These are phyloP conservation scores for Canariomyces notabilis DNA, from an alignment of 2,329 filamentous ascomycete genomes.

Conservation along the genomic window DNA sequence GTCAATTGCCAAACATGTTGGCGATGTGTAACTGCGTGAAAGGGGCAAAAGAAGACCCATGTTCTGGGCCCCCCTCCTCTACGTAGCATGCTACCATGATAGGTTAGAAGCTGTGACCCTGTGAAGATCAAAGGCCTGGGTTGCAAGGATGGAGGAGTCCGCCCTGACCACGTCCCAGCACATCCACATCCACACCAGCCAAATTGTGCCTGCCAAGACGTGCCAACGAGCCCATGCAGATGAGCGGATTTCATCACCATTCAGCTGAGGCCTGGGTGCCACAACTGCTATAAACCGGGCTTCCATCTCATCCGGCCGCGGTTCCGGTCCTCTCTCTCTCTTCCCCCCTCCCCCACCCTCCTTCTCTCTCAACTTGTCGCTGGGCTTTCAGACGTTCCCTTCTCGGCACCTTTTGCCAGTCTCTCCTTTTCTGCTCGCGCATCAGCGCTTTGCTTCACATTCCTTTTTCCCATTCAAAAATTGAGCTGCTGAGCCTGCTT, in stretches of 20 bases:
- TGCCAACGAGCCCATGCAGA: conserved; percentile 4
- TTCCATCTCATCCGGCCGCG: neutral
- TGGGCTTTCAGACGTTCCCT: conserved; percentile 24
- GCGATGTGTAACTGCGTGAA: too few relatives aligned
- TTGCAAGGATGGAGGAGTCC: too few relatives aligned
- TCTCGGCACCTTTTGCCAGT: conserved; percentile 19
- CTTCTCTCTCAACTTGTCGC: conserved; percentile 18
- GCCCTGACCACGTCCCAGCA: too few relatives aligned
- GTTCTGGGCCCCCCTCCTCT: too few relatives aligned
- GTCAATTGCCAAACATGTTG: neutral
- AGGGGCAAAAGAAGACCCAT: too few relatives aligned
- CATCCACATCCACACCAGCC: neutral
- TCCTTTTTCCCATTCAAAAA: conserved; percentile 22
- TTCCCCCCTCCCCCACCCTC: conserved; percentile 6
- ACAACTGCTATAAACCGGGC: conserved; percentile 10
- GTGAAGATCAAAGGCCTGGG: too few relatives aligned
- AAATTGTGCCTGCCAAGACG: conserved; percentile 8
- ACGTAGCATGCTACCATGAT: too few relatives aligned
- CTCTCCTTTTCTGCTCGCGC: conserved; percentile 18
- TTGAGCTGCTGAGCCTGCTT: conserved; percentile 27
- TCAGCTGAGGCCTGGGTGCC: neutral
- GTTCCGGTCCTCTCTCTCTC: neutral
- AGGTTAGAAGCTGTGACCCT: too few relatives aligned
- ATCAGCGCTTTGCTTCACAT: conserved; percentile 11
- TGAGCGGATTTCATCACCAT: conserved; percentile 9